phyloP scores from a whole-genome alignment of 2,329 filamentous ascomycete genomes.

The Fusarium hainanense region DNA sequence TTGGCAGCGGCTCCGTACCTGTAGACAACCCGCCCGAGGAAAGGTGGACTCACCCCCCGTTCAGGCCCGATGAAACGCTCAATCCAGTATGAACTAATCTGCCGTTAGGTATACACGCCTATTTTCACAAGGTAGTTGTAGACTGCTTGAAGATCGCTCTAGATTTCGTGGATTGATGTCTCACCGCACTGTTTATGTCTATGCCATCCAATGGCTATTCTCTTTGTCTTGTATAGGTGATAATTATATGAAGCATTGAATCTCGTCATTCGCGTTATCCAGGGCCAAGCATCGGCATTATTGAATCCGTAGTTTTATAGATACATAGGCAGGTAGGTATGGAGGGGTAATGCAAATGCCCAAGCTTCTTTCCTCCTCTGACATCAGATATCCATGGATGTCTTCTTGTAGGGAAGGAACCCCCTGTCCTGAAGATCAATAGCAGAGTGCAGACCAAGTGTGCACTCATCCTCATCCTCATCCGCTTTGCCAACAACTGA shows the following conservation, averaged over 20 bases:
- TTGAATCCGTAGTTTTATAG: conserved; percentile 21
- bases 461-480: neutral
- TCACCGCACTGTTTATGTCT: neutral
- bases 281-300: conserved; percentile 40
- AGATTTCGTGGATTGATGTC: neutral
- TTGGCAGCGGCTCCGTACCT: conserved; percentile 44
- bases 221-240: neutral
- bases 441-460: neutral
- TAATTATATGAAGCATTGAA: neutral
- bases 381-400: neutral
- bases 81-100: conserved; percentile 24
- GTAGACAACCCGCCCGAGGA: conserved; percentile 23
- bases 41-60: conserved; percentile 16
- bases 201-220: neutral
- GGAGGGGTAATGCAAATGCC: conserved; percentile 17
- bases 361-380: conserved; percentile 5
- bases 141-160: neutral
- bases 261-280: conserved; percentile 43
- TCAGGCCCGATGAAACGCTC: conserved; percentile 7
- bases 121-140: conserved; percentile 8
- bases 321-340: neutral
- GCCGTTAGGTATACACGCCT: conserved; percentile 9
- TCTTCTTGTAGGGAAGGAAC: conserved; percentile 2
- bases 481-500: conserved; percentile 10
- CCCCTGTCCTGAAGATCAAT: neutral